Percentiles rank a stretch among this genome's conserved stretches.
These are phyloP conservation scores for Coleophoma crateriformis DNA, from an alignment of 2,329 filamentous ascomycete species.

Conservation along the genomic window DNA sequence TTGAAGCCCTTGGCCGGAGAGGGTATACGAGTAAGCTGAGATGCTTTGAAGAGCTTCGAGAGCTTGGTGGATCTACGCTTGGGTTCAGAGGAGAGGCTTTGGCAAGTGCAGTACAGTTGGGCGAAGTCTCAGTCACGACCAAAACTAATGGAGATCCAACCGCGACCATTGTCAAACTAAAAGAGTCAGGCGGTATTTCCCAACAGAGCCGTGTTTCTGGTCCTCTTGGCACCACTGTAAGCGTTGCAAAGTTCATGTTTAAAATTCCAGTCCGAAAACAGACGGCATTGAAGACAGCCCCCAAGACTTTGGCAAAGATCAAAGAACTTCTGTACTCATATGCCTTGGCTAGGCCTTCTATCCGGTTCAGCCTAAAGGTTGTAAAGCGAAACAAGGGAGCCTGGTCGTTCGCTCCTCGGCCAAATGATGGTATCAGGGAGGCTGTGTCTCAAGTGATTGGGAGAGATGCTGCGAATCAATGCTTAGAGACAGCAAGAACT, in stretches of 20 bases:
- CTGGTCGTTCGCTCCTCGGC: constrained; percentile 59
- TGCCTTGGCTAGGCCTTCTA: constrained; percentile 57
- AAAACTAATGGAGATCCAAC: constrained; percentile 55
- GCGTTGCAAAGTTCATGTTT: constrained; percentile 52
- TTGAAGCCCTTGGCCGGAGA: constrained; percentile 54
- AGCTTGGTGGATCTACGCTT: constrained; percentile 52
- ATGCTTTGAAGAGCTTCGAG: constrained; percentile 54
- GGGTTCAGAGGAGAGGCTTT: constrained; percentile 74
- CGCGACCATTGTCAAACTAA: constrained; percentile 44
- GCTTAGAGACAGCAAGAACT: constrained; percentile 31
- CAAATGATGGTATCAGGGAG: constrained; percentile 44
- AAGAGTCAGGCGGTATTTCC: constrained; percentile 30
- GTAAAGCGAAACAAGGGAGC: constrained; percentile 42
- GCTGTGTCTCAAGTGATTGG: constrained; percentile 59
- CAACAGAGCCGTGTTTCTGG: constrained; percentile 36
- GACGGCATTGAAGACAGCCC: constrained; percentile 47
- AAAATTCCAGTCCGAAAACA: constrained; percentile 59
- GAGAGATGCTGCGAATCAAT: constrained; percentile 47
- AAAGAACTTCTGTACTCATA: constrained; percentile 58
- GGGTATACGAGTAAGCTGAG: constrained; percentile 71
- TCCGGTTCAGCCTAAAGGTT: constrained; percentile 57
- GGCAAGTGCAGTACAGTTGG: constrained; percentile 57
- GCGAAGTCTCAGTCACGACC: constrained; percentile 57
- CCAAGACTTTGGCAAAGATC: constrained; percentile 51
- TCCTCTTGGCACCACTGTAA: constrained; percentile 65